Percentiles rank a stretch among this genome's conserved stretches.
Conservation (phyloP, 75 land plant genomes). For the Cupressus sempervirens region DNA sequence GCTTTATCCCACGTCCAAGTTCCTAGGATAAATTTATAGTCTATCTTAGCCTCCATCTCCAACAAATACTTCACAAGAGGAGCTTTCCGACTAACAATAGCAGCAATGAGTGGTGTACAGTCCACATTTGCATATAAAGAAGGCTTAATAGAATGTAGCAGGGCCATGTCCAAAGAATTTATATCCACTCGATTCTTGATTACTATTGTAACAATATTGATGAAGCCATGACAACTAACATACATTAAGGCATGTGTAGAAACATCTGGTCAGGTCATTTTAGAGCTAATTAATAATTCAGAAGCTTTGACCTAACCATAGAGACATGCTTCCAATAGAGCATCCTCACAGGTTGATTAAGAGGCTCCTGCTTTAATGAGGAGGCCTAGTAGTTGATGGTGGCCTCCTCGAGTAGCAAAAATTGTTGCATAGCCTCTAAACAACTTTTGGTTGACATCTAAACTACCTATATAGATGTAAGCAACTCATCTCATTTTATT, state of each 20-base stretch:
- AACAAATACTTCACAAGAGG: slow-evolving; percentile 42
- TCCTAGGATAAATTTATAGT: slow-evolving; percentile 30
- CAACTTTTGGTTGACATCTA: slow-evolving; percentile 41
- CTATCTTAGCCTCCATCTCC: slow-evolving; percentile 47
- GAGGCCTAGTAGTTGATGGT: slow-evolving; percentile 27
- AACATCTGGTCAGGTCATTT: slow-evolving; percentile 37
- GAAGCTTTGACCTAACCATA: slow-evolving; percentile 36
- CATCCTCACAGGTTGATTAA: slow-evolving; percentile 62
- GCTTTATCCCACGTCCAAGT: slow-evolving; percentile 59
- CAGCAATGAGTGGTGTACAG: slow-evolving; percentile 51
- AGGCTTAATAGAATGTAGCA: slow-evolving; percentile 50
- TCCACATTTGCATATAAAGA: slow-evolving; percentile 49
- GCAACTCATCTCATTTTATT: slow-evolving; percentile 12
- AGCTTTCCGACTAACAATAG: slow-evolving; percentile 43
- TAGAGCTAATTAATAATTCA: slow-evolving; percentile 40
- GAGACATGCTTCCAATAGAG: slow-evolving; percentile 54
- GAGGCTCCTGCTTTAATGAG: slow-evolving; percentile 48
- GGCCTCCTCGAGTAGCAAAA: slow-evolving; percentile 56
- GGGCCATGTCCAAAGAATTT: slow-evolving; percentile 40
- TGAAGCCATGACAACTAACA: slow-evolving; percentile 53
- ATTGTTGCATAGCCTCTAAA: slow-evolving; percentile 58
- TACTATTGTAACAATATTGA: slow-evolving; percentile 37
- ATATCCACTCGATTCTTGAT: slow-evolving; percentile 57
- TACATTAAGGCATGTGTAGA: slow-evolving; percentile 40
- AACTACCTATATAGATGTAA: slow-evolving; percentile 66